A percentile compares a stretch with the other conserved stretches of the same genome.
phyloP scores from a whole-genome alignment of 2,329 filamentous ascomycete genomes.

The Didymosphaeria variabile region DNA sequence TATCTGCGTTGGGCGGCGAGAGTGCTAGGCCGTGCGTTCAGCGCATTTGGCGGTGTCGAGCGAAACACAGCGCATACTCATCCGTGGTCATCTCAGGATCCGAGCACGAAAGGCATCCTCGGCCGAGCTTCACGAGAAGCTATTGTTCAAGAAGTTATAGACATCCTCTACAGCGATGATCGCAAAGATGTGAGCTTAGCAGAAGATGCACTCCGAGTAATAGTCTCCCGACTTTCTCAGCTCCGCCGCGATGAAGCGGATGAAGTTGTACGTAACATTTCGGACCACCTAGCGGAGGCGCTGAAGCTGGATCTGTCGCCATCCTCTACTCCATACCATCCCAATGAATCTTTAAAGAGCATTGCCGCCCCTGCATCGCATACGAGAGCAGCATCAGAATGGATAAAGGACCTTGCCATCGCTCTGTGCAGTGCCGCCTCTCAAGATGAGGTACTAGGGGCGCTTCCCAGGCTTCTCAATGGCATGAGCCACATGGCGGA shows the following conservation, averaged over 20 bases:
- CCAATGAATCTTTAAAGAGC: conserved; percentile 26
- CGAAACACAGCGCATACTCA: conserved; percentile 30
- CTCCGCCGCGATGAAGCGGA: conserved; percentile 32
- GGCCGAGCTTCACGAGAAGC: conserved; percentile 43
- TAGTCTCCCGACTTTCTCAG: conserved; percentile 39
- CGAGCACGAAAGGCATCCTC: conserved; percentile 31
- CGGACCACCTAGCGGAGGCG: conserved; percentile 39
- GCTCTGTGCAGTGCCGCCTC: conserved; percentile 61
- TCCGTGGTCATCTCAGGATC: conserved; percentile 36
- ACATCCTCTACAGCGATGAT: conserved; percentile 50
- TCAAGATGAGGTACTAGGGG: conserved; percentile 73
- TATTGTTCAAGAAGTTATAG: conserved; percentile 49
- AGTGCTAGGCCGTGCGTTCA: conserved; percentile 80
- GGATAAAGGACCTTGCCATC: conserved; percentile 70
- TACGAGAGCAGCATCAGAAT: conserved; percentile 50
- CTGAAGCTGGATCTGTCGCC: conserved; percentile 35
- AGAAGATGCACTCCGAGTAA: conserved; percentile 49
- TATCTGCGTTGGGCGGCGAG: conserved; percentile 88
- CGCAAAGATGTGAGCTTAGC: conserved; percentile 55
- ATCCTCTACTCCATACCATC: conserved; percentile 7
- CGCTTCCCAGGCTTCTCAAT: conserved; percentile 72
- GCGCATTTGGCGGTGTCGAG: conserved; percentile 72
- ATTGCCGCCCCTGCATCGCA: conserved; percentile 26
- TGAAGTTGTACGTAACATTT: conserved; percentile 43
- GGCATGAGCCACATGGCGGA: conserved; percentile 75